Conservation (phyloP, 805 yeast genomes). For the Kodamaea sagamina region DNA sequence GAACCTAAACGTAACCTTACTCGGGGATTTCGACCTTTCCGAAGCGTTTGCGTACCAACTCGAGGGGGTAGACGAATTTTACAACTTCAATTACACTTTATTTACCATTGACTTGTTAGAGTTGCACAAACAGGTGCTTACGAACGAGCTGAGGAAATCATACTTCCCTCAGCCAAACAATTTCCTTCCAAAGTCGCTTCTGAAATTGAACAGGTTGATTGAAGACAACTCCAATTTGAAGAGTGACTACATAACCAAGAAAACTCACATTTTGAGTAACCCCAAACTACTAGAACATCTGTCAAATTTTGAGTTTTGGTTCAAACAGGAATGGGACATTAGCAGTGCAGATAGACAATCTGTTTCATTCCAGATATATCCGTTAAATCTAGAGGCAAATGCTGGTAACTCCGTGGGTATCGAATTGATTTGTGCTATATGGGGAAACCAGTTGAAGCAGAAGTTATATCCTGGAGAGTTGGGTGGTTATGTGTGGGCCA, state of each 20-base stretch:
- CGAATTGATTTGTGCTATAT: constrained; percentile 54
- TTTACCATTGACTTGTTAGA: not conserved
- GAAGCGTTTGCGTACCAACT: not conserved
- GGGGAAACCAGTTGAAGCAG: constrained; percentile 42
- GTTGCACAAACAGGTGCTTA: constrained; percentile 2
- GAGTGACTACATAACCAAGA: constrained; percentile 26
- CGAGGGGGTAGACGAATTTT: not conserved
- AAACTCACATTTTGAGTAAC: constrained; percentile 18
- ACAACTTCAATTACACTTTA: not conserved
- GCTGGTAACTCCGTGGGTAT: constrained; percentile 46
- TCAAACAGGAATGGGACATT: constrained; percentile 24
- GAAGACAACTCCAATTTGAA: constrained; percentile 3
- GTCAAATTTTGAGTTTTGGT: constrained; percentile 53
- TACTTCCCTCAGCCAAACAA: constrained; percentile 14
- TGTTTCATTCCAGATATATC: constrained; percentile 49
- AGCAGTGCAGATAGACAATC: constrained; percentile 29
- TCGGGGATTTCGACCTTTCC: constrained; percentile 12
- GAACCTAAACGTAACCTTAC: constrained; percentile 29
- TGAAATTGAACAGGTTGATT: constrained; percentile 27
- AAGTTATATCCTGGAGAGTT: constrained; percentile 54
- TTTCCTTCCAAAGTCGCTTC: constrained; percentile 37
- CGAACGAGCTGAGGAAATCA: not conserved
- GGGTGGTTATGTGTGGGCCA: constrained; percentile 58
- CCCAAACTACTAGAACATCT: constrained; percentile 43
- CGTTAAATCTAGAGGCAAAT: constrained; percentile 28